phyloP scores from a whole-genome alignment of 495 filamentous ascomycete genomes.

The Penicillium silybi region DNA sequence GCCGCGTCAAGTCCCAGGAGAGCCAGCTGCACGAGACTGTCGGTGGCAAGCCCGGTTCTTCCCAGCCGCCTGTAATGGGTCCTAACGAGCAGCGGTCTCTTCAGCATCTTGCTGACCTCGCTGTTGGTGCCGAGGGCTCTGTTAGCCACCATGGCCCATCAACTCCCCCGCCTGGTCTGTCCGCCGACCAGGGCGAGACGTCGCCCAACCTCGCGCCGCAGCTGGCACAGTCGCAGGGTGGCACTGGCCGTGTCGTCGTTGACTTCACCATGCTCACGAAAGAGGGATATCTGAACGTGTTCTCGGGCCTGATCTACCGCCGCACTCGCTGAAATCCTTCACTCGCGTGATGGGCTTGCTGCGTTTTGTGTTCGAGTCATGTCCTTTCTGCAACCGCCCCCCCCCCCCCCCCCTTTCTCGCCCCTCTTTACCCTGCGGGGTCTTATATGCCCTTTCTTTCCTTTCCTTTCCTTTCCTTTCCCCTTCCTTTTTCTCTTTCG shows the following conservation, averaged over 20 bases:
- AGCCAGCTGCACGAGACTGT: conserved; percentile 34
- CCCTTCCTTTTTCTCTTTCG: background rate
- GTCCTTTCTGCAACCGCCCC: background rate
- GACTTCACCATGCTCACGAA: conserved; percentile 45
- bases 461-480: background rate
- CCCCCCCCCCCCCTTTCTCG: too few relatives aligned
- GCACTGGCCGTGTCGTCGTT: conserved; percentile 32
- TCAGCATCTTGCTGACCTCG: conserved; percentile 63
- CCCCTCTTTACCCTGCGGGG: background rate
- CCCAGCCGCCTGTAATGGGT: conserved; percentile 38
- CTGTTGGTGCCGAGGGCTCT: conserved; percentile 46
- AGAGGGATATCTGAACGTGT: conserved; percentile 45
- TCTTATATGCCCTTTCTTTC: background rate
- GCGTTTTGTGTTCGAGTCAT: background rate
- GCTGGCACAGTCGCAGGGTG: conserved; percentile 23
- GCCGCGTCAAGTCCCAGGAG: conserved; percentile 38
- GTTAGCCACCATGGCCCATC: conserved; percentile 33
- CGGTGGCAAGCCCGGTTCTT: conserved; percentile 13
- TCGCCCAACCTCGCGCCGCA: conserved; percentile 32
- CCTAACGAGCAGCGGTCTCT: conserved; percentile 50
- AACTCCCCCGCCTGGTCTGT: conserved; percentile 30
- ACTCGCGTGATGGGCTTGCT: background rate
- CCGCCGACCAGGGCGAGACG: conserved; percentile 26
- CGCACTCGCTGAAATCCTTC: conserved; percentile 22
- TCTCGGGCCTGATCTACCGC: conserved; percentile 41